Base-by-base conservation (phyloP, 805 yeast genomes). In the Starmerella powellii region DNA sequence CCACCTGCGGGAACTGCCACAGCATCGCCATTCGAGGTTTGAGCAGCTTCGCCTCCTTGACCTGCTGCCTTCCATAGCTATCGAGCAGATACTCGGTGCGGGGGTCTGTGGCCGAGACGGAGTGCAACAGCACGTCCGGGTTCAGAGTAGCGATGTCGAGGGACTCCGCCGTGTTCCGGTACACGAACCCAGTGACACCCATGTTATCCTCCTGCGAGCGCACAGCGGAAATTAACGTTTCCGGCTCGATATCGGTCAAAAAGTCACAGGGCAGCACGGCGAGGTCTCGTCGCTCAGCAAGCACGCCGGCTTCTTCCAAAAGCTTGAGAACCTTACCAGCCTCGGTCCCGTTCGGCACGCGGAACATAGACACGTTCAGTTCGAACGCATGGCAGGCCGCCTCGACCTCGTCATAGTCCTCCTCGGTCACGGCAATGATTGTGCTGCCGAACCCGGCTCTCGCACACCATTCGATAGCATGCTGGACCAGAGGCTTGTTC, bases 231-330 rank as follows among this genome's bases (percentile, higher is more conserved):
- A 86, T 75, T 26, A 91, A 68, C 16, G 80, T 79, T 55, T 83
- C 88, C 10, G 97, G 95, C 3, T 95, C 94, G 30, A 88, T 66
- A 57, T 87, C 88, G 2, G 97, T 86, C 41, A 93, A 68, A 58
- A 91, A 83, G 60, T 93, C 98, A 64, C 96, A 88, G 6, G 97
- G 96, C 42, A 91, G 63, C 26, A 91, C 61, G n/a, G 86, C 83
- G 55, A 85, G 78, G 56, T 78, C 78, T 27, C 68, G 56, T 39
- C 51, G 52, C 38, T 50, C 46, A 31, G 37, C 45, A 19, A 49
- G 27, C 11, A 37, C 39, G 13, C 34, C 38, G 26, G 44, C 26
- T 20, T 16, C 6, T 16, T 41, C 21, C 33, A 54, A 33, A 11
- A 35, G 28, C 16, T 44, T 39, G 24, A 54, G 37, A 8, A 49